Evolutionary conservation across 2,329 filamentous ascomycete species (phyloP).

Genomic region (Fusarium veterinarium): DNA sequence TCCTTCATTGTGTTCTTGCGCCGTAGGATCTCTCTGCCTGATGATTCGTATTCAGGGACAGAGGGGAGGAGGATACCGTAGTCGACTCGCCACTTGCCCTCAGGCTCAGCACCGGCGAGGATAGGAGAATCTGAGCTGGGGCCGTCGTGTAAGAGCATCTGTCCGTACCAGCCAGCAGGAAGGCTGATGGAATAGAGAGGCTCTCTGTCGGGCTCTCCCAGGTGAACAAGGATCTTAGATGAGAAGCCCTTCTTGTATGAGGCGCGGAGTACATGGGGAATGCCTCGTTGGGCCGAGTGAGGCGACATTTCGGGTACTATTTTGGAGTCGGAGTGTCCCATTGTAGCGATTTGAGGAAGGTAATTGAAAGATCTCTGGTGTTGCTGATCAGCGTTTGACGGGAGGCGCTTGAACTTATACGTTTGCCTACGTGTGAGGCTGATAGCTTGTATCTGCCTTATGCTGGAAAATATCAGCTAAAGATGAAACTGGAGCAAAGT

Average conservation of each 20-base stretch:
- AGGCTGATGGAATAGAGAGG: neutral
- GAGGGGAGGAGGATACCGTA: slow-evolving; percentile 18
- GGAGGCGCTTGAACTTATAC: rapidly evolving
- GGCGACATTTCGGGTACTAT: neutral
- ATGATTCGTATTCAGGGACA: neutral
- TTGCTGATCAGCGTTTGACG: neutral
- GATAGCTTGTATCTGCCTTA: neutral
- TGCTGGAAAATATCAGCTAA: neutral
- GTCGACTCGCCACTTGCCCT: neutral
- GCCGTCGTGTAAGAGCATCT: slow-evolving; percentile 13
- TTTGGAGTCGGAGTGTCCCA: slow-evolving; percentile 13
- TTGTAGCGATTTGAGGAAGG: neutral
- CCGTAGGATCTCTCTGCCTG: neutral
- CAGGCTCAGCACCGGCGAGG: neutral
- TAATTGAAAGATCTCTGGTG: neutral
- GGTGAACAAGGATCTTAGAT: slow-evolving; percentile 2
- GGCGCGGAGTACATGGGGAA: slow-evolving; percentile 3
- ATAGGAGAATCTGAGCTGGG: neutral
- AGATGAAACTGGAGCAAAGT: neutral
- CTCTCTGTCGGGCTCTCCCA: slow-evolving; percentile 10
- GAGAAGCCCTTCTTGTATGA: slow-evolving; percentile 11
- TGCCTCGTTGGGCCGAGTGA: neutral
- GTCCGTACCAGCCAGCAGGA: slow-evolving; percentile 2
- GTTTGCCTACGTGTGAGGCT: neutral
- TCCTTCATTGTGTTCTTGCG: neutral